Evolutionary conservation across 768 basidiomycete species (phyloP).

Genomic region (Clitopilus passeckerianus): DNA sequence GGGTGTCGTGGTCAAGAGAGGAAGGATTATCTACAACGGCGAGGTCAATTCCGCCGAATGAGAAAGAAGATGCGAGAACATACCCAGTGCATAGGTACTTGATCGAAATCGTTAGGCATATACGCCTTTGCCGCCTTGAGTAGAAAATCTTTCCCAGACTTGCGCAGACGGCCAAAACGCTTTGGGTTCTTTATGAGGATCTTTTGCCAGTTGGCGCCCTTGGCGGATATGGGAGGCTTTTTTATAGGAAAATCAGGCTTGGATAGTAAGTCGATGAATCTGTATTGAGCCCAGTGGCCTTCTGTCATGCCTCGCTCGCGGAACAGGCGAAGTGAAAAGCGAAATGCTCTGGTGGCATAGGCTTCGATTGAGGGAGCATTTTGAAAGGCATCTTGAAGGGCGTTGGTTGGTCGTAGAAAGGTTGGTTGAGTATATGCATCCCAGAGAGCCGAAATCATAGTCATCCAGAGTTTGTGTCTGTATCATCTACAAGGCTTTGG

Average conservation of each 20-base stretch:
- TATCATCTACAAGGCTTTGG: background rate
- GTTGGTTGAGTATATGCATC: background rate
- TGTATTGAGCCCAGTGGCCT: background rate
- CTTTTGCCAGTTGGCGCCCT: background rate
- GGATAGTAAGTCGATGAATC: background rate
- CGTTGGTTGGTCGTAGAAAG: background rate
- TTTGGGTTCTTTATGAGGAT: background rate
- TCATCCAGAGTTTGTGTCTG: background rate
- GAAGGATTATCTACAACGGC: background rate
- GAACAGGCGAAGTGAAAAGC: background rate
- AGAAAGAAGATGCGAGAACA: background rate
- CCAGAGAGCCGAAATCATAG: too few species aligned
- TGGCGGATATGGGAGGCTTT: background rate
- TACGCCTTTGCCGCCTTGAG: background rate
- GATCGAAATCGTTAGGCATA: background rate
- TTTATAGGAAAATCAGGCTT: background rate
- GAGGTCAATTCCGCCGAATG: background rate
- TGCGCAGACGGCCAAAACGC: background rate
- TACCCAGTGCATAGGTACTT: background rate
- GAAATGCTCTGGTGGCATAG: background rate
- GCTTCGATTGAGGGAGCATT: background rate
- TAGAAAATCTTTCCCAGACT: background rate
- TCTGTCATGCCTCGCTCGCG: background rate
- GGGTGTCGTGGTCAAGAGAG: background rate
- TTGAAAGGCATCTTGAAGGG: background rate